Evolutionary conservation across 805 yeast genomes (phyloP), one percentile per base, ranked within the genome.

Genomic region (Limtongia smithiae): DNA sequence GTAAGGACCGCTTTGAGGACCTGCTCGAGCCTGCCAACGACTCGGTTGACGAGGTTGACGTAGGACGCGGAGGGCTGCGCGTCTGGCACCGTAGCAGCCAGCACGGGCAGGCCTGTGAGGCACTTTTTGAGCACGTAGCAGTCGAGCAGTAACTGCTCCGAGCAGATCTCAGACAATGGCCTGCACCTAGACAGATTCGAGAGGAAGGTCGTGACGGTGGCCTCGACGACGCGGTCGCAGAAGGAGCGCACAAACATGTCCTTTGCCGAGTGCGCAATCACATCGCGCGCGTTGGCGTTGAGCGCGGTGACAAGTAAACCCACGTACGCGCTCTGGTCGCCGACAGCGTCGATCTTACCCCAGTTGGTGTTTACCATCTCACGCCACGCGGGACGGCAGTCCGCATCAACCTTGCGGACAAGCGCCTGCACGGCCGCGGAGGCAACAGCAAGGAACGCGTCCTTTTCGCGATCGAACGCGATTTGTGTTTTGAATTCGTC

Each of bases 141-240:
- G 67, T 91, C 98, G 20, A 85, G 69, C 34, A 83, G 69, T 61
- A 91, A 72, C 64, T 91, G 97, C 64, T 90, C 96, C 3, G 91
- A 84, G 60, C 76, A 75, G 11, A 80, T 71, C 34, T 82, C 85
- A 1, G 81, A 72, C n/a, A 80, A 68, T 0, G 96, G 95, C 46
- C 79, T 81, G 31, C 85, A 70, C 44, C 74, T 73, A 6, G 79
- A 71, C 44, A 89, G 75, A 48, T 77, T 79, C 25, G 75, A 69
- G 44, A 82, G 62, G 59, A 83, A 80, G 15, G 81, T 76, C 32
- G 68, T 69, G 6, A 81, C 70, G 1, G 85, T 67, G 32, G 75
- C 61, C 48, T 90, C 97, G 21, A 87, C 79, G 15, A 85, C 68
- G 50, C 83, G 81, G 60, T 88, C 95, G 63, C 88, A 77, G 40